Base-by-base conservation (phyloP, 1,139 yeast genomes). In the Nakaseomyces nivariensis region DNA sequence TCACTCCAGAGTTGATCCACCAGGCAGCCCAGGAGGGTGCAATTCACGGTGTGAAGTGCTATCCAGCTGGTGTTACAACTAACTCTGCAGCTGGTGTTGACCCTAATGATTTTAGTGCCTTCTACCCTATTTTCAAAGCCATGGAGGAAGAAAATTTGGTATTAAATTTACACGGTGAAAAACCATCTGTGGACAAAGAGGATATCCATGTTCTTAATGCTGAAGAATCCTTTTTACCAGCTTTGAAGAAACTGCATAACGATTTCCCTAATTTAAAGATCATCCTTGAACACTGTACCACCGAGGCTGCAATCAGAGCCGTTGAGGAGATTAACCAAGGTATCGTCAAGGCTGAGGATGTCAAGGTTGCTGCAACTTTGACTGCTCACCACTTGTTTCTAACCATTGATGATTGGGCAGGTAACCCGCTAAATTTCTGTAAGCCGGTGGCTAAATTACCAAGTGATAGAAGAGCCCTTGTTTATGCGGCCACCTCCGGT, bases 61-160 rank as follows among this genome's bases (percentile, higher is more conserved):
- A 94, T 65, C 98, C 98, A 32, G 97, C 97, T 1, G 99, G 99
- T 46, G 99, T 94, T 34, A 92, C 99, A 11, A 92, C 99, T 47
- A 94, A 92, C 70, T 87, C 96, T 6, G 70, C 77, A 48, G 87
- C 83, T n/a, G 98, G 98, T 43, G 97, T 92, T 36, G 92, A 85
- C 66, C 94, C 94, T 29, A 87, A 89, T 59, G 95, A 92, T 62
- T 92, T 92, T 67, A 78, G 82, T 48, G 81, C 77, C 4, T 94
- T 89, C 63, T 92, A 89, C 66, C 96, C 96, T 4, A 76, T 92
- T 9, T 92, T 92, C 64, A 77, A 84, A 61, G 95, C 87, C 22
- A 82, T 92, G 90, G 85, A 92, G 68, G 75, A 79, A 56, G 78
- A 85, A 54, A 77, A 79, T 48, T 71, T 92, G 62, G 83, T 92